Conservation (phyloP, 2,329 filamentous ascomycete species). For the Pyrenophora graminea region DNA sequence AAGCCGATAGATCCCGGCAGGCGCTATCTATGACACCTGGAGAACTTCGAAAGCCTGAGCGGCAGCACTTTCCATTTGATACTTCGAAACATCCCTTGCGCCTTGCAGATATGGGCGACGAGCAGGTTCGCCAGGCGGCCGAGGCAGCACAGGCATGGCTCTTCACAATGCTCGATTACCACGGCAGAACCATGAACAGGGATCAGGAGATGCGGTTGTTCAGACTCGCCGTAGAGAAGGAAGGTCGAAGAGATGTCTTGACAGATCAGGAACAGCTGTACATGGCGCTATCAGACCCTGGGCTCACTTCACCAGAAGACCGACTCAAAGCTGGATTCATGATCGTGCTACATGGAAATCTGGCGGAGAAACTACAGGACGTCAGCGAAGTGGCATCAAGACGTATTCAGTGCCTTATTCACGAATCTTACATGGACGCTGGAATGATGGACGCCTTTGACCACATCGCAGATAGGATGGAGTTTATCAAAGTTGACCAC, state of each 20-base stretch:
- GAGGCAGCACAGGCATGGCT: slow-evolving; percentile 18
- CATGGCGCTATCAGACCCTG: slow-evolving; percentile 21
- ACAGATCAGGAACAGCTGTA: slow-evolving; percentile 23
- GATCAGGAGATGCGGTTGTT: slow-evolving; percentile 17
- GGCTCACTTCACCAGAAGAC: slow-evolving; percentile 4
- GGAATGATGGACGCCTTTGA: slow-evolving; percentile 4
- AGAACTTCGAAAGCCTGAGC: slow-evolving; percentile 3
- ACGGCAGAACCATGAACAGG: slow-evolving; percentile 3
- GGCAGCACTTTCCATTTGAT: not conserved
- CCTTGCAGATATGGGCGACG: slow-evolving; percentile 1
- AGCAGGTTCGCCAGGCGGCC: slow-evolving; percentile 2
- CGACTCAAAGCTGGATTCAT: slow-evolving; percentile 16
- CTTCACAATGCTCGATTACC: slow-evolving; percentile 9
- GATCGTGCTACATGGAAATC: slow-evolving; percentile 18
- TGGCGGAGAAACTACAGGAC: slow-evolving; percentile 8
- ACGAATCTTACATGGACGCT: not conserved
- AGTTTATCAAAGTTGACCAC: slow-evolving; percentile 14
- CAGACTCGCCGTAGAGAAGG: slow-evolving; percentile 19
- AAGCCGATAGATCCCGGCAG: not conserved
- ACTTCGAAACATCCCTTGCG: not conserved
- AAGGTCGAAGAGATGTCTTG: slow-evolving; percentile 5
- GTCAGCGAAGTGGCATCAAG: slow-evolving; percentile 2
- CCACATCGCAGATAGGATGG: slow-evolving; percentile 4
- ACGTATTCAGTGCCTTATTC: slow-evolving; percentile 3
- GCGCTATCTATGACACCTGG: not conserved